phyloP scores from a whole-genome alignment of 208 protist species.

The Leishmania aethiopica region DNA sequence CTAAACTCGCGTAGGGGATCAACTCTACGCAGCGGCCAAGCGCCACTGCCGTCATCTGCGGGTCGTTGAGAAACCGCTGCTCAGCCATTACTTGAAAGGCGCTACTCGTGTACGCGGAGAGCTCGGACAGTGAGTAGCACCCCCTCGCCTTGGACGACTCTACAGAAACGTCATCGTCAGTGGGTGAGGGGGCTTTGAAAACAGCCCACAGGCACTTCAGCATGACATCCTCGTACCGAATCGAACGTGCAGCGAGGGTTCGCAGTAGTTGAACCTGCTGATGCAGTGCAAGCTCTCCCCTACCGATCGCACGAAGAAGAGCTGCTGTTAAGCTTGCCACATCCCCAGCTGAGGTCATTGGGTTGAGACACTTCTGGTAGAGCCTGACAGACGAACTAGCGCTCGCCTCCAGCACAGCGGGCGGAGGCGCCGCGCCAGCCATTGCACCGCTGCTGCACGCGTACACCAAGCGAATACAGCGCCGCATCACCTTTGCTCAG shows the following conservation, averaged over 20 bases:
- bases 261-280: conserved; percentile 33
- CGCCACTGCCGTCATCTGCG: conserved; percentile 66
- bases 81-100: conserved; percentile 61
- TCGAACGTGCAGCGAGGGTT: conserved; percentile 27
- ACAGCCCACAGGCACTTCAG: conserved; percentile 64
- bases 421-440: not conserved
- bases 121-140: conserved; percentile 1
- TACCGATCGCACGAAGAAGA: conserved; percentile 21
- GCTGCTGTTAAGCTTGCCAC: conserved; percentile 12
- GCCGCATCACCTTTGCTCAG: conserved; percentile 4
- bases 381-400: not conserved
- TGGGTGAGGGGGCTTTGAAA: conserved; percentile 46
- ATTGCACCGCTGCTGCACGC: not conserved
- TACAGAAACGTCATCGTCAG: not conserved
- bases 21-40: conserved; percentile 77
- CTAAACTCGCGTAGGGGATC: conserved; percentile 39
- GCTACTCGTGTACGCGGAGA: conserved; percentile 49
- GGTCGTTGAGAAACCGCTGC: conserved; percentile 58
- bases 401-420: not conserved
- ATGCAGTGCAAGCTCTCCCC: conserved; percentile 10
- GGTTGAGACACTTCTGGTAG: conserved; percentile 18
- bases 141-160: not conserved
- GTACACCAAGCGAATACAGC: conserved; percentile 3
- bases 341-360: conserved; percentile 14
- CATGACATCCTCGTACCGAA: conserved; percentile 74